Conservation (phyloP, 495 filamentous ascomycete genomes). For the Aspergillus sparsus region DNA sequence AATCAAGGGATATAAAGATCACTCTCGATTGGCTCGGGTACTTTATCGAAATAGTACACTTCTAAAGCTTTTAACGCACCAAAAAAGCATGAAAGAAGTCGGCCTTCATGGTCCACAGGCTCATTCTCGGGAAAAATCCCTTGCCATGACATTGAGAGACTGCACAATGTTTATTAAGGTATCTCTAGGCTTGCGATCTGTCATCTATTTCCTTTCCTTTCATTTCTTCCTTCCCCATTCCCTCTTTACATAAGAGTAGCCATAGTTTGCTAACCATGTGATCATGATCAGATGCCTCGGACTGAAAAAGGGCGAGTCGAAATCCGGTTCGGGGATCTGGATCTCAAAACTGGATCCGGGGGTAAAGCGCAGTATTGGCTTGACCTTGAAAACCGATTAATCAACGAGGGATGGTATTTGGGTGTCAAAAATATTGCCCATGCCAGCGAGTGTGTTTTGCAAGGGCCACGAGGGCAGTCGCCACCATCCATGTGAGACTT, state of each 20-base stretch:
- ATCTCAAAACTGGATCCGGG: slow-evolving; percentile 73
- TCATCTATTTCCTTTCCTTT: background rate
- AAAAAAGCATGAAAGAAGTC: slow-evolving; percentile 38
- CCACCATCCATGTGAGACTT: slow-evolving; percentile 26
- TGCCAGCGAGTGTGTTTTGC: slow-evolving; percentile 38
- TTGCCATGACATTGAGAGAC: slow-evolving; percentile 87
- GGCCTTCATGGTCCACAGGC: slow-evolving; percentile 38
- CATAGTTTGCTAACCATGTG: slow-evolving; percentile 5
- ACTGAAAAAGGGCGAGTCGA: slow-evolving; percentile 54
- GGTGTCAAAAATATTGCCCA: slow-evolving; percentile 37
- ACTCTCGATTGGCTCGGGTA: slow-evolving; percentile 36
- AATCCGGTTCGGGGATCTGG: slow-evolving; percentile 81
- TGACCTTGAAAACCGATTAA: slow-evolving; percentile 59
- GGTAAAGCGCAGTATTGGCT: slow-evolving; percentile 76
- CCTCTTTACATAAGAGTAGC: background rate
- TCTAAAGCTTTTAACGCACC: slow-evolving; percentile 36
- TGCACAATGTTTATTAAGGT: slow-evolving; percentile 80
- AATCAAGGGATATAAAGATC: slow-evolving; percentile 42
- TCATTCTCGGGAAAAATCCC: slow-evolving; percentile 37
- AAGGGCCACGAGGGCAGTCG: slow-evolving; percentile 20
- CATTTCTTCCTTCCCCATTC: background rate
- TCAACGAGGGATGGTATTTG: slow-evolving; percentile 73
- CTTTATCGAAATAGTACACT: slow-evolving; percentile 41
- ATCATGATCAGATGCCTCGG: slow-evolving; percentile 24
- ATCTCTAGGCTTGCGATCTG: background rate